Conservation (phyloP, 306 rosid genomes). For the Styphnolobium japonicum region DNA sequence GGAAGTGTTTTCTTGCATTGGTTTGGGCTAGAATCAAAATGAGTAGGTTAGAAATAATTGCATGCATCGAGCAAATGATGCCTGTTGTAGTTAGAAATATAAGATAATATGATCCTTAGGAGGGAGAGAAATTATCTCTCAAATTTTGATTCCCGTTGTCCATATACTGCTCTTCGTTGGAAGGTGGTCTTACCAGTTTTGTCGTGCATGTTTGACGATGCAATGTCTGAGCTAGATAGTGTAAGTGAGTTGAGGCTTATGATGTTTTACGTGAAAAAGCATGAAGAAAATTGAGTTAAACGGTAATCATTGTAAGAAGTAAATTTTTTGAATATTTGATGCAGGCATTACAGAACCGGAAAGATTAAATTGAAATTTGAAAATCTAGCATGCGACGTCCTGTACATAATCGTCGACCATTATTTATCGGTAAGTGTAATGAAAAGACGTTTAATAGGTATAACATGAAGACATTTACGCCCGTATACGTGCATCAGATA, state of each 20-base stretch:
- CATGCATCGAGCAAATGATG: constrained; percentile 12
- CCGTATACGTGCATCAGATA: too few relatives aligned
- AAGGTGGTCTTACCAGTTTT: background rate
- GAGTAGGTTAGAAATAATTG: constrained; percentile 16
- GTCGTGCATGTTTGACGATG: background rate
- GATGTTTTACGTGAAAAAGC: background rate
- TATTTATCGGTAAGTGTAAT: too few relatives aligned
- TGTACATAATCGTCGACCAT: too few relatives aligned
- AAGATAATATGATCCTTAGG: background rate
- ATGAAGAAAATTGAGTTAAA: background rate
- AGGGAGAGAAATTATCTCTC: constrained; percentile 23
- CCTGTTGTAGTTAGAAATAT: constrained; percentile 9
- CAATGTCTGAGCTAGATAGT: background rate
- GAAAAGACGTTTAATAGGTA: too few relatives aligned
- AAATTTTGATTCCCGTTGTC: constrained; percentile 36
- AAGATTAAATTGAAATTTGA: too few relatives aligned
- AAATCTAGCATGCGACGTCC: too few relatives aligned
- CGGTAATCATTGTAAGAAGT: too few relatives aligned
- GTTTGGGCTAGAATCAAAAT: constrained; percentile 1
- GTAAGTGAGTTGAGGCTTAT: background rate
- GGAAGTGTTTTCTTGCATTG: constrained; percentile 15
- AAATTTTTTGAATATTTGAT: too few relatives aligned
- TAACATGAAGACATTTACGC: too few relatives aligned
- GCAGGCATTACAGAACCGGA: too few relatives aligned
- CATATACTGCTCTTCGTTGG: background rate